Conservation (phyloP, 805 yeast species). For the Nakazawaea wyomingensis region DNA sequence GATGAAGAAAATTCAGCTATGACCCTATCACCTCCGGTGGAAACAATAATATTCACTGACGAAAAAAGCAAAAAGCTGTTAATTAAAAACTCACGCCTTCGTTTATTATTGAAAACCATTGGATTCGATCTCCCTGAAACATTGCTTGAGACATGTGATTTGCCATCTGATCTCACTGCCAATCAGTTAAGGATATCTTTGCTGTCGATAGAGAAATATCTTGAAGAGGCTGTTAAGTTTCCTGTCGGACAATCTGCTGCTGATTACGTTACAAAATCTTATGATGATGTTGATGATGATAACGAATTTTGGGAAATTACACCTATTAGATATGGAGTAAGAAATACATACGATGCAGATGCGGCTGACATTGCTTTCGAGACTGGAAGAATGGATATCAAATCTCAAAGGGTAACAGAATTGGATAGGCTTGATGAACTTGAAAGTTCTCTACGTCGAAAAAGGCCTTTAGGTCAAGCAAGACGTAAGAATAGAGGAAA, state of each 20-base stretch:
- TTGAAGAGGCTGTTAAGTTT: conserved; percentile 29
- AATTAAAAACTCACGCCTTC: conserved; percentile 41
- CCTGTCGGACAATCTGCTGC: conserved; percentile 29
- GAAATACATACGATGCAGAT: conserved; percentile 14
- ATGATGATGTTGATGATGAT: conserved; percentile 21
- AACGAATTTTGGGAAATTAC: too few species aligned
- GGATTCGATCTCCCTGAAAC: conserved; percentile 41
- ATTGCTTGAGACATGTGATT: conserved; percentile 33
- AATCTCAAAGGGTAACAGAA: conserved; percentile 1
- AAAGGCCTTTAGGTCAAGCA: conserved; percentile 4
- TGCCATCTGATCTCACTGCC: conserved; percentile 25
- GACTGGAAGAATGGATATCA: conserved; percentile 16
- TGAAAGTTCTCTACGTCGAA: conserved; percentile 19
- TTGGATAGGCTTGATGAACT: conserved; percentile 34
- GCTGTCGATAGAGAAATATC: conserved; percentile 37
- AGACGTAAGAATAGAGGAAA: conserved; percentile 19
- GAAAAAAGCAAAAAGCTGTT: conserved; percentile 21
- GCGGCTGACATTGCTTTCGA: conserved; percentile 26
- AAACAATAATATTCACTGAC: background rate
- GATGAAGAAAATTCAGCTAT: conserved; percentile 13
- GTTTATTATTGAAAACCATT: conserved; percentile 40
- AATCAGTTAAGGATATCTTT: conserved; percentile 29
- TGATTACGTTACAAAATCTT: conserved; percentile 23
- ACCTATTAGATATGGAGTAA: too few species aligned
- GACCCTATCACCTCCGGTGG: background rate